These are phyloP conservation scores for Letharia lupina DNA, from an alignment of 495 filamentous ascomycete genomes.

Conservation along the genomic window DNA sequence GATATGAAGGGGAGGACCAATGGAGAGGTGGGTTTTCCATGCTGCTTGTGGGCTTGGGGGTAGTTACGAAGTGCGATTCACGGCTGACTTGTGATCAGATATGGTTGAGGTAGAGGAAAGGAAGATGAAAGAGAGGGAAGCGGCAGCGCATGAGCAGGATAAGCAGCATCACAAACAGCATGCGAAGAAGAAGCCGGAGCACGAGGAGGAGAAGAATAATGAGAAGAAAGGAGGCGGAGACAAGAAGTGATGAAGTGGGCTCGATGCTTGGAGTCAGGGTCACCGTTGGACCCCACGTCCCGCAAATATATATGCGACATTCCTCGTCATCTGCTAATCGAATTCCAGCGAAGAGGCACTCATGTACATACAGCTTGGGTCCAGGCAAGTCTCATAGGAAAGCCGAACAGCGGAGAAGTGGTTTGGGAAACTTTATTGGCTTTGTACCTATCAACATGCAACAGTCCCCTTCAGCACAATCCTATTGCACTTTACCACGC, in stretches of 20 bases:
- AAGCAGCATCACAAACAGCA: constrained; percentile 17
- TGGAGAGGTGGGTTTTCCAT: constrained; percentile 46
- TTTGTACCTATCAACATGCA: background rate
- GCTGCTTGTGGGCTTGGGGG: background rate
- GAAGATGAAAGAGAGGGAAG: constrained; percentile 43
- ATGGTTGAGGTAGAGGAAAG: constrained; percentile 62
- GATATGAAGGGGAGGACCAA: constrained; percentile 72
- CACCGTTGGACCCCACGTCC: too few species aligned
- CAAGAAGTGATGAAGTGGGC: constrained; percentile 25
- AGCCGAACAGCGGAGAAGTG: background rate
- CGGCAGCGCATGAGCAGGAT: constrained; percentile 25
- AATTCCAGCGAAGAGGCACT: background rate
- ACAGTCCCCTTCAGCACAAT: background rate
- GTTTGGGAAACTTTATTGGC: background rate
- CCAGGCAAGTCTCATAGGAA: background rate
- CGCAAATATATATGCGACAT: background rate
- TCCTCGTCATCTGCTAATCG: background rate
- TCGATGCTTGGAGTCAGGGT: background rate
- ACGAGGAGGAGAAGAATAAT: constrained; percentile 27
- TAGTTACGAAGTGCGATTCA: background rate
- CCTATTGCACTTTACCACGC: too few species aligned
- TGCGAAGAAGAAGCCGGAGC: constrained; percentile 17
- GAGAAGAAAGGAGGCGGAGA: constrained; percentile 13
- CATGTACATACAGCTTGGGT: background rate
- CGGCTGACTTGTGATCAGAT: constrained; percentile 26